Conservation (phyloP, 495 filamentous ascomycete genomes). For the Daldinia childiae region DNA sequence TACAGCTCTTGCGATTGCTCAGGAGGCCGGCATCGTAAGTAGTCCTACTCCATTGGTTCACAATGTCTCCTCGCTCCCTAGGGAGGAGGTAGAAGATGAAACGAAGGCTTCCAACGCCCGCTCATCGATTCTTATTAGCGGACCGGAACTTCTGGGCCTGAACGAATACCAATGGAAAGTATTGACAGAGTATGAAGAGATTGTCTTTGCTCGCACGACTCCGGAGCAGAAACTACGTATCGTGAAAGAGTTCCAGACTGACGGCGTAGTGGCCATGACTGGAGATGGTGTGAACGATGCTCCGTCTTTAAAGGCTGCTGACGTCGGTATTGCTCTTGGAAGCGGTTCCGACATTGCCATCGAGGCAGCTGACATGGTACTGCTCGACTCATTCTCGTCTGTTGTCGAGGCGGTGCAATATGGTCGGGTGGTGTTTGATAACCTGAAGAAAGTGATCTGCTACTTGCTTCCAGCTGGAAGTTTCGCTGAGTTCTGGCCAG, state of each 20-base stretch:
- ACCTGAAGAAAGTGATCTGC: conserved; percentile 76
- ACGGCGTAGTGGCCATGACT: conserved; percentile 65
- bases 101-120: conserved; percentile 20
- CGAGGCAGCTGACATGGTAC: conserved; percentile 75
- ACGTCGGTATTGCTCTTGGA: conserved; percentile 83
- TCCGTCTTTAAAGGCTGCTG: conserved; percentile 76
- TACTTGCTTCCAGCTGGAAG: conserved; percentile 74
- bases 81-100: conserved; percentile 39
- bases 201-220: conserved; percentile 75
- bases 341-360: conserved; percentile 81
- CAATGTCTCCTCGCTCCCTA: conserved; percentile 51
- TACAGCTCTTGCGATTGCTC: conserved; percentile 74
- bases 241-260: conserved; percentile 70
- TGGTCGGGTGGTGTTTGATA: conserved; percentile 74
- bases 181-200: conserved; percentile 66
- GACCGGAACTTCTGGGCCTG: conserved; percentile 66
- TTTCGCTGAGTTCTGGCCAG: conserved; percentile 77
- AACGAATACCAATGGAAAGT: conserved; percentile 66
- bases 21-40: conserved; percentile 72
- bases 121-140: conserved; percentile 62
- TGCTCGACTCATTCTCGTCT: conserved; percentile 71
- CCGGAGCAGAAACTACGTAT: conserved; percentile 82
- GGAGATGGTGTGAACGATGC: conserved; percentile 88
- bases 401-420: conserved; percentile 75
- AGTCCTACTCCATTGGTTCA: conserved; percentile 50